Conservation (phyloP, 495 filamentous ascomycete genomes). For the Aspergillus bertholletiae region DNA sequence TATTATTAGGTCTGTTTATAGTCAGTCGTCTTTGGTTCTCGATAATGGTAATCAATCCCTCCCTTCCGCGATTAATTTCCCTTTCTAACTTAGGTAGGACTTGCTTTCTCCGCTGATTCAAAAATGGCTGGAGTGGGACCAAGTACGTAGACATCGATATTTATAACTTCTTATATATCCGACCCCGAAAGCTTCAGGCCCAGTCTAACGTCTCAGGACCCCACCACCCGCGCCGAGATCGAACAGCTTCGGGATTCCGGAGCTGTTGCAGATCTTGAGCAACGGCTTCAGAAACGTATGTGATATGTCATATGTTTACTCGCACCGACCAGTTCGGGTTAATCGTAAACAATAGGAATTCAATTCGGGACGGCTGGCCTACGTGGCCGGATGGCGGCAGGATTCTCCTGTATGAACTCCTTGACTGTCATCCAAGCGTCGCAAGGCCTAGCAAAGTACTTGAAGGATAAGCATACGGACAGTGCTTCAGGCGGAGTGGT, state of each 20-base stretch:
- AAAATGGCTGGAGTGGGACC: conserved; percentile 64
- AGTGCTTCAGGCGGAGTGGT: conserved; percentile 50
- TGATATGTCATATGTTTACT: conserved; percentile 4
- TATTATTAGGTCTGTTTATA: no score
- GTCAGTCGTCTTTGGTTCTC: not conserved
- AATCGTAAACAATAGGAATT: conserved; percentile 49
- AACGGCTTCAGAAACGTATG: conserved; percentile 52
- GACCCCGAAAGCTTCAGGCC: not conserved
- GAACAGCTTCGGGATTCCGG: conserved; percentile 45
- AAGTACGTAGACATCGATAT: conserved; percentile 30
- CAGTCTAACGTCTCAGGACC: conserved; percentile 38
- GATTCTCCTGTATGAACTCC: conserved; percentile 67
- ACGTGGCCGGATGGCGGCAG: conserved; percentile 65
- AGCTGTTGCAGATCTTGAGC: conserved; percentile 51
- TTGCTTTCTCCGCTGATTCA: conserved; percentile 34
- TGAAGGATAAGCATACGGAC: conserved; percentile 40
- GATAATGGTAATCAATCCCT: not conserved
- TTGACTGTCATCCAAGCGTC: conserved; percentile 71
- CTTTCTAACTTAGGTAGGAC: conserved; percentile 17
- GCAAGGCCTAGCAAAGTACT: conserved; percentile 64
- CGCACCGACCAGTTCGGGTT: no score
- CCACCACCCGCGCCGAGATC: conserved; percentile 57
- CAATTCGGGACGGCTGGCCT: conserved; percentile 71
- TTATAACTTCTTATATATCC: not conserved
- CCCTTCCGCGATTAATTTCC: not conserved